phyloP scores from a whole-genome alignment of 2,329 filamentous ascomycete species.

The Colletotrichum nymphaeae region DNA sequence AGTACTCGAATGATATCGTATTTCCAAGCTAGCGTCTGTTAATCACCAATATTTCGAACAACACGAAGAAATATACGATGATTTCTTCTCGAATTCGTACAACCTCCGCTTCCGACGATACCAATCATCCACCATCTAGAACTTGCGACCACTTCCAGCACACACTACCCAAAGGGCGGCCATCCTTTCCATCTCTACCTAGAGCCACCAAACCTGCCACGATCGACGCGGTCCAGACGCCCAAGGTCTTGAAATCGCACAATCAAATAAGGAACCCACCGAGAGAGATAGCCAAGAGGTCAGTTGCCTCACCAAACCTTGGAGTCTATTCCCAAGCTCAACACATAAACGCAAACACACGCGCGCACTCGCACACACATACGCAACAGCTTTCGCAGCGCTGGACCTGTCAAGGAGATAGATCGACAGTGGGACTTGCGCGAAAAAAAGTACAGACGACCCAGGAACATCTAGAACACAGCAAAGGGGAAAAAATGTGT shows the following conservation, averaged over 20 bases:
- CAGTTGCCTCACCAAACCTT: background rate
- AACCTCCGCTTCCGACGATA: too few species aligned
- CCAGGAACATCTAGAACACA: background rate
- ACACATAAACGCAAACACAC: background rate
- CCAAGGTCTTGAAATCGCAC: background rate
- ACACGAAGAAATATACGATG: too few species aligned
- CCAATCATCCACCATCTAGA: too few species aligned
- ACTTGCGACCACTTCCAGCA: background rate
- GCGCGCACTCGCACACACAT: background rate
- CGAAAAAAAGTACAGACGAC: background rate
- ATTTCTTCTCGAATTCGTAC: too few species aligned
- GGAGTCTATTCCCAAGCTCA: background rate
- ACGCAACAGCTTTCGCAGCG: background rate
- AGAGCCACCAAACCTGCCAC: background rate
- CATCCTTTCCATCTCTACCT: background rate
- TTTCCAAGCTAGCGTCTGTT: too few species aligned
- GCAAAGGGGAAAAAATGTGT: background rate
- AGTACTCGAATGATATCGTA: too few species aligned
- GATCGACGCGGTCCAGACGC: background rate
- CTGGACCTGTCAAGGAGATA: background rate
- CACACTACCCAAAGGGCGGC: background rate
- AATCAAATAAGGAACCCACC: too few species aligned
- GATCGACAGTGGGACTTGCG: background rate
- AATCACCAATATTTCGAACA: too few species aligned
- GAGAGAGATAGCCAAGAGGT: background rate